Evolutionary conservation across 257 asterid species (phyloP).

Genomic region (Nicotiana knightiana): DNA sequence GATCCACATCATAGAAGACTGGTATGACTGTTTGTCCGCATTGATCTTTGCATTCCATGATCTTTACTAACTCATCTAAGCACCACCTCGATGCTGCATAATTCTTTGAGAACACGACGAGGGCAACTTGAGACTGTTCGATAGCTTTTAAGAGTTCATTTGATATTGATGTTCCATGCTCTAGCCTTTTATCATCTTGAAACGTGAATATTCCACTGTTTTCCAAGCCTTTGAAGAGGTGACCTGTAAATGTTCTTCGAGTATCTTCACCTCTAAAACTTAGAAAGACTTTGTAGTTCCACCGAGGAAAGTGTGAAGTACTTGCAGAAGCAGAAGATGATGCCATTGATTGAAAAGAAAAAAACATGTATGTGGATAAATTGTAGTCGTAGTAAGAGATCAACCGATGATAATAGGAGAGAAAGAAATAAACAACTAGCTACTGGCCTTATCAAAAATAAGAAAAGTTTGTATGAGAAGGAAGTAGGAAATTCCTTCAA

Average conservation of each 20-base stretch:
- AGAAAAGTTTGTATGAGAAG: too few relatives aligned
- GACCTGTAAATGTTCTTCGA: neutral
- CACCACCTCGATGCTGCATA: neutral
- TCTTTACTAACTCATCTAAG: neutral
- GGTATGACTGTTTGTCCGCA: neutral
- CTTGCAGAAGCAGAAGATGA: neutral
- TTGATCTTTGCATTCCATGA: neutral
- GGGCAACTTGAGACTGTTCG: neutral
- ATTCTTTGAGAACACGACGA: neutral
- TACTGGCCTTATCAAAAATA: too few relatives aligned
- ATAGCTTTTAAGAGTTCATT: neutral
- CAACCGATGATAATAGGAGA: too few relatives aligned
- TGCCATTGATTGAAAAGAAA: neutral
- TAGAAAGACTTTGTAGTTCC: neutral
- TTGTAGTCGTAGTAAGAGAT: too few relatives aligned
- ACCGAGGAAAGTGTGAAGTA: neutral
- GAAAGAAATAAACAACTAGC: too few relatives aligned
- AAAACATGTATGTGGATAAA: too few relatives aligned
- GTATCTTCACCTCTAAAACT: neutral
- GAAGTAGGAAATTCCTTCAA: too few relatives aligned
- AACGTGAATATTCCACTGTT: neutral
- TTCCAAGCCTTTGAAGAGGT: neutral
- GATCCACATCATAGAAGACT: neutral
- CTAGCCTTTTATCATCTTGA: neutral
- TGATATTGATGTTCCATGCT: neutral